Evolutionary conservation across 495 filamentous ascomycete genomes (phyloP).

Genomic region (Xylaria nigripes): DNA sequence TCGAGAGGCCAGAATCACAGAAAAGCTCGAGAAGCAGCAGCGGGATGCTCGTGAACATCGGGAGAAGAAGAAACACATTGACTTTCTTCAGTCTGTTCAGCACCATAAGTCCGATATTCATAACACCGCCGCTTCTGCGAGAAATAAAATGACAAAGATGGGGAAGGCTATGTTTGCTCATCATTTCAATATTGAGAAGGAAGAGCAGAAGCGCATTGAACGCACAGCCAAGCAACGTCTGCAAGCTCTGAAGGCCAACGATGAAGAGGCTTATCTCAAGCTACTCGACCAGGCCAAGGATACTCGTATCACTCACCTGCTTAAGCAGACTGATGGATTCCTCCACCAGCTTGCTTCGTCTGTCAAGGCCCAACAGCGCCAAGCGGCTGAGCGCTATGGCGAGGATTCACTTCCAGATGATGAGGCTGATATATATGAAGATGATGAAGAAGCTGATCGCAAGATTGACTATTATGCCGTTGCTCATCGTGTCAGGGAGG

Average conservation of each 20-base stretch:
- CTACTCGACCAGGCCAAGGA: constrained; percentile 96
- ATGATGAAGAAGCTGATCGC: constrained; percentile 59
- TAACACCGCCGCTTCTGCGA: constrained; percentile 29
- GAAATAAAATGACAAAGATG: constrained; percentile 67
- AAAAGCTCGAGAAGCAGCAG: constrained; percentile 98
- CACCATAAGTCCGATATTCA: constrained; percentile 49
- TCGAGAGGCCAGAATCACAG: constrained; percentile 92
- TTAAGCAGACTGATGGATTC: constrained; percentile 95
- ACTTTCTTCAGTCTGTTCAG: constrained; percentile 64
- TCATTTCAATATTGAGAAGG: constrained; percentile 94
- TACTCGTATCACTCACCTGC: constrained; percentile 93
- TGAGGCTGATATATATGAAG: constrained; percentile 53
- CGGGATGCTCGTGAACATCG: constrained; percentile 86
- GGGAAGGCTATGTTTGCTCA: constrained; percentile 78
- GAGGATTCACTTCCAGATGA: constrained; percentile 50
- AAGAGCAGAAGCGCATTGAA: constrained; percentile 96
- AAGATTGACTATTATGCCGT: constrained; percentile 98
- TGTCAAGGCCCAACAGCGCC: constrained; percentile 84
- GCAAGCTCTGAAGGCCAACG: constrained; percentile 94
- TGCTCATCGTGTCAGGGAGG: constrained; percentile 90
- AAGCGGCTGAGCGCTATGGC: constrained; percentile 67
- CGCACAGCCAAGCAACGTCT: constrained; percentile 98
- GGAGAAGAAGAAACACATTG: constrained; percentile 92
- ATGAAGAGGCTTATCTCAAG: constrained; percentile 96
- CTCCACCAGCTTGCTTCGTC: constrained; percentile 89